Conservation (phyloP, 148 eudicot species). For the Vaccinium macrocarpon region DNA sequence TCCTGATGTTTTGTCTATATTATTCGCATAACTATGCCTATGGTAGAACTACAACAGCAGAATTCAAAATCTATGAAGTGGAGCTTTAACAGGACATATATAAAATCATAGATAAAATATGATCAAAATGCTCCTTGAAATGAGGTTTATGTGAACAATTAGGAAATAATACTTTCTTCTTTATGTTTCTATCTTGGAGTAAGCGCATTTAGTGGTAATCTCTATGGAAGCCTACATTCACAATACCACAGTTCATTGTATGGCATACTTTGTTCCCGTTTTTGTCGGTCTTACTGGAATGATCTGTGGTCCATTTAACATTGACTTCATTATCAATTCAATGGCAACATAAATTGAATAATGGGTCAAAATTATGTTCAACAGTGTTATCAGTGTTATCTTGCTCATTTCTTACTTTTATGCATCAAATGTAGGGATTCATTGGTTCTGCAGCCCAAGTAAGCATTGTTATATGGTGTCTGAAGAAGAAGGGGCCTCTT, state of each 20-base stretch:
- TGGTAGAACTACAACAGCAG: background rate
- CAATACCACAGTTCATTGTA: background rate
- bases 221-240: background rate
- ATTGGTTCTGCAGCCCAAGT: slow-evolving; percentile 77
- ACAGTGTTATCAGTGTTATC: background rate
- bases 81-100: background rate
- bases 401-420: background rate
- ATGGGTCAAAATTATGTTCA: background rate
- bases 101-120: background rate
- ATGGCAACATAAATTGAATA: background rate
- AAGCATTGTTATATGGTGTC: slow-evolving; percentile 68
- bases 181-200: background rate
- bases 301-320: background rate
- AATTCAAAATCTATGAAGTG: background rate
- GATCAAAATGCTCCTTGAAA: background rate
- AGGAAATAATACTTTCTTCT: background rate
- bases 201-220: background rate
- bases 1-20: background rate
- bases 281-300: background rate
- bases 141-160: background rate
- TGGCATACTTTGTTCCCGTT: background rate
- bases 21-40: background rate
- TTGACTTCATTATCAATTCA: background rate
- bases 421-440: slow-evolving; percentile 44
- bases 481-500: slow-evolving; percentile 74